Evolutionary conservation across 345 rosid genomes (phyloP).

Genomic region (Aquilaria yunnanensis): DNA sequence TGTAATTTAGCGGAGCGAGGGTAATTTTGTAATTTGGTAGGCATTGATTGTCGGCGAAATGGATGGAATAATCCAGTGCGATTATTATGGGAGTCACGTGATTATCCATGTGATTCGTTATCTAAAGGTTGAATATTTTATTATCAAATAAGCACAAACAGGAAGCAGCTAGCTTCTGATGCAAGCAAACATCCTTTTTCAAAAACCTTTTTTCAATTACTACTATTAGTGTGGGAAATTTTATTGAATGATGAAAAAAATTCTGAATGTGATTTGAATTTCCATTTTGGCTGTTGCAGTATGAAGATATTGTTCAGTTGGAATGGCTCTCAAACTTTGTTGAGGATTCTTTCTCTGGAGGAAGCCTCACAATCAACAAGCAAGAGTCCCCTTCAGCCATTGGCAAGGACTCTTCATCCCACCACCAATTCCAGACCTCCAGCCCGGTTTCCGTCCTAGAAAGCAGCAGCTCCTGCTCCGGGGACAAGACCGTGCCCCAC

Average conservation of each 20-base stretch:
- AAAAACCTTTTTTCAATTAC: neutral
- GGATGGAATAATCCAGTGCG: conserved; percentile 16
- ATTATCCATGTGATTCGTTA: conserved; percentile 22
- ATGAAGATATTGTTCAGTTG: conserved; percentile 85
- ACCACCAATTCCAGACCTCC: conserved; percentile 51
- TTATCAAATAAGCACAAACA: no score
- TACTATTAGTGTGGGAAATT: neutral
- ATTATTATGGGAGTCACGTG: conserved; percentile 37
- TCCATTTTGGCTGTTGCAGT: conserved; percentile 36
- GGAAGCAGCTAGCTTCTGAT: no score
- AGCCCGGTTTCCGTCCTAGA: conserved; percentile 93
- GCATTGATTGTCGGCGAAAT: conserved; percentile 23
- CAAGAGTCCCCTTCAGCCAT: conserved; percentile 25
- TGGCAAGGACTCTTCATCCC: conserved; percentile 38
- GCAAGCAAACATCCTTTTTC: no score
- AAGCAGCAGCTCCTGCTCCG: conserved; percentile 79
- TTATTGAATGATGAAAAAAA: neutral
- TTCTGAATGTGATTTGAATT: neutral
- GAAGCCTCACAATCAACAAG: conserved; percentile 49
- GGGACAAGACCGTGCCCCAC: conserved; percentile 34
- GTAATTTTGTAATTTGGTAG: neutral
- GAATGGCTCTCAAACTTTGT: conserved; percentile 71
- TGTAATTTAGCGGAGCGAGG: neutral
- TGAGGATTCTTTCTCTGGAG: conserved; percentile 81
- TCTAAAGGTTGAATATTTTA: conserved; percentile 3